Percentiles rank a stretch among this genome's conserved stretches.
Evolutionary conservation across 192 early-diverging fungal species (phyloP).

Genomic region (Backusella parvicylindrica): DNA sequence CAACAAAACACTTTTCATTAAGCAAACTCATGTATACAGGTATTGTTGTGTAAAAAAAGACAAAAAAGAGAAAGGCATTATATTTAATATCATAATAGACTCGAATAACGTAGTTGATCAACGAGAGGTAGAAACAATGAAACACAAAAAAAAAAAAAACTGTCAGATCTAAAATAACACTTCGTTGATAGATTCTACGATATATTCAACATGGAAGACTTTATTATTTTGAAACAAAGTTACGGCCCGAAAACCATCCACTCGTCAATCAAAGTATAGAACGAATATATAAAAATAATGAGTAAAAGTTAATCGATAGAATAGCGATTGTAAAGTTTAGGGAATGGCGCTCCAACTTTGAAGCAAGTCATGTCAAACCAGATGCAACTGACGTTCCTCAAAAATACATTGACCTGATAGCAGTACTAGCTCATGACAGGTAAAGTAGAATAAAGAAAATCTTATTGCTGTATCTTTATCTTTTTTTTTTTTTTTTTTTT

Average conservation of each 20-base stretch:
- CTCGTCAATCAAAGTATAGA: background rate
- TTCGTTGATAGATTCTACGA: background rate
- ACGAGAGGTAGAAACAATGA: background rate
- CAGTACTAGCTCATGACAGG: constrained; percentile 10
- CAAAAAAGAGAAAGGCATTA: background rate
- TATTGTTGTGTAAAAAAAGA: background rate
- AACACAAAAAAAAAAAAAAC: background rate
- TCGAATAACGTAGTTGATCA: background rate
- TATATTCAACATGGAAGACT: background rate
- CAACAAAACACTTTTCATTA: background rate
- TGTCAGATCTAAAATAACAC: background rate
- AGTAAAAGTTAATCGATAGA: no score
- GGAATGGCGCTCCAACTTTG: background rate
- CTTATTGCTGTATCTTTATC: no score
- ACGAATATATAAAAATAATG: no score
- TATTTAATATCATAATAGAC: background rate
- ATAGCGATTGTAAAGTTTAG: background rate
- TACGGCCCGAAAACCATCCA: background rate
- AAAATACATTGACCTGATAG: constrained; percentile 1
- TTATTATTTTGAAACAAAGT: background rate
- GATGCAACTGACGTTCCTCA: constrained; percentile 3
- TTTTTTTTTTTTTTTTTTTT: no score
- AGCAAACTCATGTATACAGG: background rate
- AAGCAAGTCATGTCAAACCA: background rate
- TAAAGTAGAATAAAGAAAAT: background rate